A percentile compares a stretch with the other conserved stretches of the same genome.
phyloP scores from a whole-genome alignment of 2,329 filamentous ascomycete genomes.

The Pleurostoma richardsiae region DNA sequence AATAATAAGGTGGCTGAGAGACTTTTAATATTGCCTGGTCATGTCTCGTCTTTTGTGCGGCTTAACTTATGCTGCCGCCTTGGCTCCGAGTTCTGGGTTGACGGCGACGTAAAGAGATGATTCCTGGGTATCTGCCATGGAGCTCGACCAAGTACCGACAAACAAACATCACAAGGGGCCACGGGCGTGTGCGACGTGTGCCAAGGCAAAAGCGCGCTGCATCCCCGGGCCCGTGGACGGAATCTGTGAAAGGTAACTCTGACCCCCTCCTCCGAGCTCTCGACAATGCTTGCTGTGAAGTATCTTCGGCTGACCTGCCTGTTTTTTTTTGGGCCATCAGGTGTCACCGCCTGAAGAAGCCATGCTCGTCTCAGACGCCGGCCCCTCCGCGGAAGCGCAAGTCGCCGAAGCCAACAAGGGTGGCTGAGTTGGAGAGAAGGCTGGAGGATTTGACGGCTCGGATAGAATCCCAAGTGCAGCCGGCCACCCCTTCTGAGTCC shows the following conservation, averaged over 20 bases:
- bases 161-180: conserved; percentile 30
- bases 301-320: not conserved
- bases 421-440: conserved; percentile 45
- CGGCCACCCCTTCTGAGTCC: conserved; percentile 11
- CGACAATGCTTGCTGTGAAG: no score
- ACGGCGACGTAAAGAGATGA: no score
- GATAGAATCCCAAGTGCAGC: conserved; percentile 21
- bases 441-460: conserved; percentile 43
- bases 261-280: not conserved
- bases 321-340: conserved; percentile 17
- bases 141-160: not conserved
- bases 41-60: no score
- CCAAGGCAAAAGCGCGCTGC: conserved; percentile 47
- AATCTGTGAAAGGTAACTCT: conserved; percentile 42
- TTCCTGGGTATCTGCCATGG: no score
- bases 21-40: no score
- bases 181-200: conserved; percentile 44
- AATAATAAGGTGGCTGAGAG: no score
- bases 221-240: conserved; percentile 33
- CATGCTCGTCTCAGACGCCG: conserved; percentile 40
- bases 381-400: conserved; percentile 43
- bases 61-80: no score
- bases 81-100: no score
- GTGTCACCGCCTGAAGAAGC: conserved; percentile 41
- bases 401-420: conserved; percentile 39